Conservation (phyloP, 192 early-diverging fungal genomes). For the Coemansia javaensis region DNA sequence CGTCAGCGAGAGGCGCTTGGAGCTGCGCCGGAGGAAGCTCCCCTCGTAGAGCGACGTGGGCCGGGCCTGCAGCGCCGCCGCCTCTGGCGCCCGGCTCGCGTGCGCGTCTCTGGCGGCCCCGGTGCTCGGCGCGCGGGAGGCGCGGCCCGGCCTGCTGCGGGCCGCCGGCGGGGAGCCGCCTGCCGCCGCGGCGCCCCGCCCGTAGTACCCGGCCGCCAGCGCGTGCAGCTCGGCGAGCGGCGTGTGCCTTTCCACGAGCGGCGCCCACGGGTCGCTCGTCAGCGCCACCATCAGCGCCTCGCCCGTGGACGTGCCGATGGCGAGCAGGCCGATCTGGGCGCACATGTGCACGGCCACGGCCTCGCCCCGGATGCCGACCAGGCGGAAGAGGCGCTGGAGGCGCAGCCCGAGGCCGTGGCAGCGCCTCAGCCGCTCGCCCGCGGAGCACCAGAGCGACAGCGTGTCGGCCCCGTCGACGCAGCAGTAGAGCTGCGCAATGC, state of each 20-base stretch:
- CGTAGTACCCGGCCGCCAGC: slow-evolving; percentile 4
- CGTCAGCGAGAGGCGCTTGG: slow-evolving; percentile 27
- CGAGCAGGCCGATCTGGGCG: slow-evolving; percentile 27
- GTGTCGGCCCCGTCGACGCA: slow-evolving; percentile 2
- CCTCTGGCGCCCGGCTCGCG: background rate
- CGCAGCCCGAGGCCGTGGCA: slow-evolving; percentile 15
- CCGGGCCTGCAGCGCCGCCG: background rate
- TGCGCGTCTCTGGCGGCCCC: no score
- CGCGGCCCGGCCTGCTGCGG: no score
- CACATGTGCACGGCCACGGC: slow-evolving; percentile 3
- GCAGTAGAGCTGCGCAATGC: slow-evolving; percentile 12
- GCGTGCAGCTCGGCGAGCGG: slow-evolving; percentile 9
- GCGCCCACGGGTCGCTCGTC: slow-evolving; percentile 9
- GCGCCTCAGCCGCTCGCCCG: background rate
- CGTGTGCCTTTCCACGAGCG: slow-evolving; percentile 9
- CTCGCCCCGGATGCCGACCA: slow-evolving; percentile 24
- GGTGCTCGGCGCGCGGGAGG: no score
- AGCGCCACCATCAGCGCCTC: slow-evolving; percentile 26
- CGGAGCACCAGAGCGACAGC: slow-evolving; percentile 31
- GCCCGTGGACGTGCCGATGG: slow-evolving; percentile 26
- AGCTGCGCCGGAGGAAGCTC: slow-evolving; percentile 22
- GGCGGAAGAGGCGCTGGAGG: slow-evolving; percentile 5
- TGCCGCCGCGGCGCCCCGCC: background rate
- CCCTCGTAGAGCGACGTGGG: slow-evolving; percentile 7
- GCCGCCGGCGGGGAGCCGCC: no score